A percentile compares a stretch with the other conserved stretches of the same genome.
phyloP scores from a whole-genome alignment of 345 rosid species.

The Eucalyptus sideroxylon region DNA sequence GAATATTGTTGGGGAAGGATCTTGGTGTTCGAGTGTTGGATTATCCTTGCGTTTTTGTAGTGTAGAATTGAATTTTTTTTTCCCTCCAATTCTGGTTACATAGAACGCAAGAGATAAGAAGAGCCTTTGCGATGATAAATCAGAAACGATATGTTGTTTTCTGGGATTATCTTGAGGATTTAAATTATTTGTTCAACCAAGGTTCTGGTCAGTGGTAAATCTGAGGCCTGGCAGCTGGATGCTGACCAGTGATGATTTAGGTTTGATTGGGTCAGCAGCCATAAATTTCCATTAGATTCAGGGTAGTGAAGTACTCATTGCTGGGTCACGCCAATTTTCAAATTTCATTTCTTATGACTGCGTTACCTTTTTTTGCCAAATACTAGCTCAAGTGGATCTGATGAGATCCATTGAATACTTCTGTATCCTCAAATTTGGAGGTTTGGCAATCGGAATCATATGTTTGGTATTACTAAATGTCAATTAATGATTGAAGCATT shows the following conservation, averaged over 20 bases:
- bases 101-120: background rate
- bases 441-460: background rate
- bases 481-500: background rate
- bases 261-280: background rate
- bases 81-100: background rate
- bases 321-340: background rate
- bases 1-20: background rate
- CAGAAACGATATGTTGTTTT: background rate
- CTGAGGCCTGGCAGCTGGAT: background rate
- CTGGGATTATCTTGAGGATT: background rate
- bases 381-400: background rate
- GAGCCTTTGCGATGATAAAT: background rate
- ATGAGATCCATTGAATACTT: background rate
- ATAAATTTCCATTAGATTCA: background rate
- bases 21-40: background rate
- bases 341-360: background rate
- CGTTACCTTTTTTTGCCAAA: background rate
- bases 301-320: background rate
- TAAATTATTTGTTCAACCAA: background rate
- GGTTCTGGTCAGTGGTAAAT: background rate
- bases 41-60: background rate
- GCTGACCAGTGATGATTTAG: accelerated
- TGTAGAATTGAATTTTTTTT: background rate
- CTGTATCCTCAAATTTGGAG: background rate
- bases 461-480: background rate